Conservation (phyloP, 2,329 filamentous ascomycete species). For the Onygena corvina region DNA sequence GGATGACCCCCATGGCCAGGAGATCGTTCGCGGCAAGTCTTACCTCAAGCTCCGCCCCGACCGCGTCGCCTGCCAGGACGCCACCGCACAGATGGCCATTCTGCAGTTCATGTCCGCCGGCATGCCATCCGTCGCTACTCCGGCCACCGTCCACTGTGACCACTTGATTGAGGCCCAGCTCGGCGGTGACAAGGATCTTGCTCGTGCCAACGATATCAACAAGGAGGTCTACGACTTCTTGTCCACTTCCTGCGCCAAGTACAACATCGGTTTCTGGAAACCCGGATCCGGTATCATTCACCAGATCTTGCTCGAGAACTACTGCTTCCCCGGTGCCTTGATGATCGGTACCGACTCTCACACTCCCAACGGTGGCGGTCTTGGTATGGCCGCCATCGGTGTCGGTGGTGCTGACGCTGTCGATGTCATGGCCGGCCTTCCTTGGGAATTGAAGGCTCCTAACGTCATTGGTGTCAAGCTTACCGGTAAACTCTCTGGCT, state of each 20-base stretch:
- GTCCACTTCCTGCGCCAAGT: slow-evolving; percentile 86
- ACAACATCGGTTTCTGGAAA: slow-evolving; percentile 99
- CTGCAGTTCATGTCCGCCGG: slow-evolving; percentile 99
- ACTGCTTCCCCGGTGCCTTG: slow-evolving; percentile 95
- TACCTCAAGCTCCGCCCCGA: slow-evolving; percentile 96
- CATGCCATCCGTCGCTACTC: slow-evolving; percentile 89
- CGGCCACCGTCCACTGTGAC: slow-evolving; percentile 93
- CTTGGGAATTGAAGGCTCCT: slow-evolving; percentile 96
- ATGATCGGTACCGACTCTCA: slow-evolving; percentile 97
- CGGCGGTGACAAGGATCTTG: slow-evolving; percentile 87
- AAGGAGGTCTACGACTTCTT: slow-evolving; percentile 99
- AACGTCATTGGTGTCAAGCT: slow-evolving; percentile 95
- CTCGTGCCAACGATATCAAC: slow-evolving; percentile 82
- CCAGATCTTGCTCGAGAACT: slow-evolving; percentile 97
- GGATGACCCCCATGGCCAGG: slow-evolving; percentile 90
- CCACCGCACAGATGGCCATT: slow-evolving; percentile 98
- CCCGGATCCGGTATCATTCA: slow-evolving; percentile 98
- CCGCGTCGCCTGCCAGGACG: slow-evolving; percentile 97
- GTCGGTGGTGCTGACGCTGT: slow-evolving; percentile 97
- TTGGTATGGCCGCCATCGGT: slow-evolving; percentile 89
- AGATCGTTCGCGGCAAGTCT: slow-evolving; percentile 87
- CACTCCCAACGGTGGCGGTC: slow-evolving; percentile 92
- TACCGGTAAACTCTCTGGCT: slow-evolving; percentile 77
- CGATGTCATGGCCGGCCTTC: slow-evolving; percentile 93
- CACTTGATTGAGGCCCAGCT: slow-evolving; percentile 97